Evolutionary conservation across 352 stramenopile genomes (phyloP), one percentile per base, ranked within the genome.

Genomic region (Pythium monospermum): DNA sequence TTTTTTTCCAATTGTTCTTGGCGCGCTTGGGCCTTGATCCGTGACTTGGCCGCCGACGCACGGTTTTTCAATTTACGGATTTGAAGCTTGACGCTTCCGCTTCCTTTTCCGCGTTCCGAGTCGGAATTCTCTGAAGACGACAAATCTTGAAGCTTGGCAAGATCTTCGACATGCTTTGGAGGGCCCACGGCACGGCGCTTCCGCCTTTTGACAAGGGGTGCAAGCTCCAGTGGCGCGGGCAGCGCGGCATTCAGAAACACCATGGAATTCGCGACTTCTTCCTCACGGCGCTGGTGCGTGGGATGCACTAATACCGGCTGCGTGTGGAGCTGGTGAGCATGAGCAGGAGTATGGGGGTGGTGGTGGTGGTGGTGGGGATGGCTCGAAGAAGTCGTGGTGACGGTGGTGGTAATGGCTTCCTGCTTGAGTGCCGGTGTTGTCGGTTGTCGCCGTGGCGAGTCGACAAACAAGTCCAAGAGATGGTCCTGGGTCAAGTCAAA

Each of bases 31-130:
- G 51, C 38, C 26, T 58, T 53, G n/a, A 61, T 30, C 19, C 58
- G 51, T 22, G 58, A 66, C 47, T 58, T 57, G 39, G 58, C 58
- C 13, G 58, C 51, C 19, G 58, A 66, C 10, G 37, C 37, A 18
- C 52, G 58, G 51, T 66, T 61, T 51, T 61, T 61, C 22, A 57
- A 41, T 40, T 61, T 61, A n/a, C 58, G 58, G 38, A 61, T 50
- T 31, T 66, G 49, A 7, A 54, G 40, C 52, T 65, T 65, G 49
- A 49, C 43, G 30, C 37, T 52, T 55, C 11, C 10, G 15, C 36
- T 44, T 38, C 23, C 4, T 35, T n/a, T 25, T 55, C 25, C 22
- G 44, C 15, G 22, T 32, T 21, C 4, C 15, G 23, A 22, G 25
- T 59, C 52, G 31, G 52, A 59, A n/a, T 43, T 59, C 15, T 59